Evolutionary conservation across 169 alveolate species (phyloP), one percentile per base, ranked within the genome.

Genomic region (Plasmodium knowlesi): DNA sequence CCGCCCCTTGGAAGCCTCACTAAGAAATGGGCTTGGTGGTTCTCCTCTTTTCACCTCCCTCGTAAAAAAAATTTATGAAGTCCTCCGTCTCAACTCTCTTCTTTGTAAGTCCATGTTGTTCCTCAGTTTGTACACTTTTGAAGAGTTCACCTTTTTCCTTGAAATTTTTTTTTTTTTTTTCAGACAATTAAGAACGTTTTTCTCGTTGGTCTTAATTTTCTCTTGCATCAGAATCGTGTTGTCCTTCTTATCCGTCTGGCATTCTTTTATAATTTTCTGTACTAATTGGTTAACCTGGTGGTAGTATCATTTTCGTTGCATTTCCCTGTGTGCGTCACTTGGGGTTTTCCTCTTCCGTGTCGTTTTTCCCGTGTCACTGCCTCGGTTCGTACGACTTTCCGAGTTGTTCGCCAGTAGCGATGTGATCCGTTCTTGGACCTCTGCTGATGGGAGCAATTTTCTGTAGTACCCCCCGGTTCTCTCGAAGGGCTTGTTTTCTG

Each of bases 11-110:
- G 16, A n/a, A 8, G 28, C 12, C 14, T 80, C 74, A 34, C n/a
- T 43, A 43, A 19, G 6, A 43, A 80, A 25, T 14, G 74, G 16
- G 32, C 54, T 43, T 8, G 54, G 54, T 43, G 2, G n/a, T 0
- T 43, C 54, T n/a, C 54, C 54, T 10, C 34, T 41, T 22, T 50
- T 0, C 50, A 46, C 30, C 12, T 80, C 28, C 50, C 76, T 41
- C 74, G 72, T 80, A 50, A 46, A 34, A 46, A 80, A 80, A 80
- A 80, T 80, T 80, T 0, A 80, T 46, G 4, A 80, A 76, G 67
- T 80, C 86, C 28, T 80, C 50, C 61, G 30, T 80, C 61, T 80
- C 74, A 8, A 50, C 34, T 50, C 34, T 50, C 50, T 16, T 41
- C 9, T 22, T 34, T n/a, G n/a, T n/a, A n/a, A n/a, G 34, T 80